Percentiles rank a stretch among this genome's conserved stretches.
Conservation (phyloP, 73 alveolate genomes). For the Stentor roeselii region DNA sequence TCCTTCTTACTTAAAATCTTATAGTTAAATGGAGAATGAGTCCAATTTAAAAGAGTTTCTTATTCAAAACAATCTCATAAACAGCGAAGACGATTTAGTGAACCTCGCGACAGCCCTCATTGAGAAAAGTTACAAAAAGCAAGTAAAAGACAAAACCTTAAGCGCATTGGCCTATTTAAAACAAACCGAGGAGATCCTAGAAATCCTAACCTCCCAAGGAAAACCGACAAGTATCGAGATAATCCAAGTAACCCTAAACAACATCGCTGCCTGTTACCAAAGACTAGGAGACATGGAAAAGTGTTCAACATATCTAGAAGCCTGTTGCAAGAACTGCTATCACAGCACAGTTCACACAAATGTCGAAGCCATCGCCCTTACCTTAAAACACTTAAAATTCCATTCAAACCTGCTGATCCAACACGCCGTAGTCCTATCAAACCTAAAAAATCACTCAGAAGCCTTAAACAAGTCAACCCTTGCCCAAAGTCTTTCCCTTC, state of each 20-base stretch:
- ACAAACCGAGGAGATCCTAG: constrained; percentile 18
- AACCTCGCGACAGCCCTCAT: constrained; percentile 4
- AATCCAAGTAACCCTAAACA: neutral
- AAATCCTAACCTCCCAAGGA: constrained; percentile 11
- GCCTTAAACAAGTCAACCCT: constrained; percentile 11
- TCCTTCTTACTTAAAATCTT: too few relatives aligned
- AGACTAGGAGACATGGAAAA: constrained; percentile 23
- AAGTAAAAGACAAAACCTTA: neutral
- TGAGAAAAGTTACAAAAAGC: constrained; percentile 9
- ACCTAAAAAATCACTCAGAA: constrained; percentile 5
- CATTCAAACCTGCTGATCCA: constrained; percentile 2
- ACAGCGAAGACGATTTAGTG: neutral
- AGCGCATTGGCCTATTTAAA: constrained; percentile 18
- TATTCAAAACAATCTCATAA: neutral
- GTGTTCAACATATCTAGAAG: neutral
- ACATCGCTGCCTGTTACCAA: constrained; percentile 18
- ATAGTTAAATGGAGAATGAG: too few relatives aligned
- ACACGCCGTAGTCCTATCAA: neutral
- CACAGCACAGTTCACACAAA: neutral
- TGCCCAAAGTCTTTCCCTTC: neutral
- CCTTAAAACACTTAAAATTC: neutral
- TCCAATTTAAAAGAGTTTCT: neutral
- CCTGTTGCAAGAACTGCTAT: neutral
- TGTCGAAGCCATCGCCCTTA: neutral
- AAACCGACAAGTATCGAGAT: neutral